Evolutionary conservation across 139 green algal species (phyloP).

Genomic region (Yamagishiella unicocca): DNA sequence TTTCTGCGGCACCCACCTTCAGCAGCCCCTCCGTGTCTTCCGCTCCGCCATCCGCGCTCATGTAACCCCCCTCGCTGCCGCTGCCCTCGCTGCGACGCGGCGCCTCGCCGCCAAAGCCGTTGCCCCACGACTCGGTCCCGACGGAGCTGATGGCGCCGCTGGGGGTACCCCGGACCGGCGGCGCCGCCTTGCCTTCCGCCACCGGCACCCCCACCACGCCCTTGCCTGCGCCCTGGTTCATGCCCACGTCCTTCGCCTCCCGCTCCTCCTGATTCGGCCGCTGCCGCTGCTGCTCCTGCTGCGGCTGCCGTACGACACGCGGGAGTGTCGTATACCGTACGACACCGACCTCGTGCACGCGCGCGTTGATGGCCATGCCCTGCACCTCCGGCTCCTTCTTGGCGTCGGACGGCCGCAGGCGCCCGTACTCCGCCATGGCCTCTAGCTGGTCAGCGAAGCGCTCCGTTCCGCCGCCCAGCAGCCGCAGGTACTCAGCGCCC

Average conservation of each 20-base stretch:
- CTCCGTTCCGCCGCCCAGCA: background rate
- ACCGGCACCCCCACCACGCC: background rate
- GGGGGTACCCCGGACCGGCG: too few species aligned
- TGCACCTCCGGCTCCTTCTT: constrained; percentile 57
- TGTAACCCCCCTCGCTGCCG: background rate
- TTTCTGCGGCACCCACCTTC: background rate
- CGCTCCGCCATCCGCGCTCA: background rate
- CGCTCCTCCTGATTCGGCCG: background rate
- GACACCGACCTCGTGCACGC: constrained; percentile 39
- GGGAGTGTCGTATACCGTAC: background rate
- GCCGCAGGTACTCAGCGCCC: constrained; percentile 44
- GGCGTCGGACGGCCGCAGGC: constrained; percentile 50
- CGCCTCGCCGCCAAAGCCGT: background rate
- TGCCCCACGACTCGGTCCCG: background rate
- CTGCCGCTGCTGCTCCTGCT: background rate
- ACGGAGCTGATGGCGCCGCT: too few species aligned
- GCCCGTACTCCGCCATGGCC: constrained; percentile 46
- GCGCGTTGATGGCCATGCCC: constrained; percentile 62
- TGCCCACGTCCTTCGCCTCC: background rate
- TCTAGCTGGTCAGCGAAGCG: constrained; percentile 35
- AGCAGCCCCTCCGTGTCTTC: constrained; percentile 1
- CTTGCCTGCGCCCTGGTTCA: background rate
- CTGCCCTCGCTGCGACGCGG: background rate
- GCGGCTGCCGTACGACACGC: background rate
- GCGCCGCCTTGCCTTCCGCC: background rate